phyloP scores from a whole-genome alignment of 2,329 filamentous ascomycete species.

The Monosporascus sp. region DNA sequence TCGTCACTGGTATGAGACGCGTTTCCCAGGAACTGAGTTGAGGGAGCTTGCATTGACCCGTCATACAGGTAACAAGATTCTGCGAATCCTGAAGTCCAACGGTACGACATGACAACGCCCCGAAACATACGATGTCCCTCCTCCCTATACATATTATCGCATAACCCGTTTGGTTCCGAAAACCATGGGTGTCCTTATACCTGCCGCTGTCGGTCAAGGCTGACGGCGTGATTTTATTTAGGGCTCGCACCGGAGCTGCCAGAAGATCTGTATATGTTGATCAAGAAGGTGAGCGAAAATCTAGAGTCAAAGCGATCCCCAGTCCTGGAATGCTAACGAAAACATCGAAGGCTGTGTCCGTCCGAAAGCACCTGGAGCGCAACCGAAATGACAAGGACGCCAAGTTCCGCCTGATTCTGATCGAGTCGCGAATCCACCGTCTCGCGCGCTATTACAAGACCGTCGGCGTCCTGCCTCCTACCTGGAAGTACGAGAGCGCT shows the following conservation, averaged over 20 bases:
- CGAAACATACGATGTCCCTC: constrained; percentile 15
- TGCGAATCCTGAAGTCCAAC: constrained; percentile 95
- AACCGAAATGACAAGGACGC: constrained; percentile 99
- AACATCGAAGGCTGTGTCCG: constrained; percentile 71
- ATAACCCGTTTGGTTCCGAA: constrained; percentile 1
- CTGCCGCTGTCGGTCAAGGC: constrained; percentile 88
- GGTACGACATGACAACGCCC: constrained; percentile 63
- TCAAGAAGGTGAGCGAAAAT: constrained; percentile 81
- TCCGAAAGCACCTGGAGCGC: constrained; percentile 99
- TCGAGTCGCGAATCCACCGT: constrained; percentile 99
- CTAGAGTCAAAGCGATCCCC: too few species aligned
- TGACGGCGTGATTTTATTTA: constrained; percentile 88
- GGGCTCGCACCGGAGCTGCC: constrained; percentile 98
- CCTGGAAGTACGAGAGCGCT: constrained; percentile 98
- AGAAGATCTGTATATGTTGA: constrained; percentile 99
- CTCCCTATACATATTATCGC: constrained; percentile 5
- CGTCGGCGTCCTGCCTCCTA: constrained; percentile 76
- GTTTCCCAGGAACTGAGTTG: neutral
- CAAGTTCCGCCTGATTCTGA: constrained; percentile 99
- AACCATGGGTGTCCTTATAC: constrained; percentile 10
- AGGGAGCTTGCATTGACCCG: constrained; percentile 11
- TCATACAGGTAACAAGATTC: constrained; percentile 89
- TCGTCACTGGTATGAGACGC: constrained; percentile 76
- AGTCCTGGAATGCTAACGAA: too few species aligned
- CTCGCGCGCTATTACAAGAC: constrained; percentile 99